Base-by-base conservation (phyloP, 1,139 yeast genomes). In the Geotrichum cucujoidarum region DNA sequence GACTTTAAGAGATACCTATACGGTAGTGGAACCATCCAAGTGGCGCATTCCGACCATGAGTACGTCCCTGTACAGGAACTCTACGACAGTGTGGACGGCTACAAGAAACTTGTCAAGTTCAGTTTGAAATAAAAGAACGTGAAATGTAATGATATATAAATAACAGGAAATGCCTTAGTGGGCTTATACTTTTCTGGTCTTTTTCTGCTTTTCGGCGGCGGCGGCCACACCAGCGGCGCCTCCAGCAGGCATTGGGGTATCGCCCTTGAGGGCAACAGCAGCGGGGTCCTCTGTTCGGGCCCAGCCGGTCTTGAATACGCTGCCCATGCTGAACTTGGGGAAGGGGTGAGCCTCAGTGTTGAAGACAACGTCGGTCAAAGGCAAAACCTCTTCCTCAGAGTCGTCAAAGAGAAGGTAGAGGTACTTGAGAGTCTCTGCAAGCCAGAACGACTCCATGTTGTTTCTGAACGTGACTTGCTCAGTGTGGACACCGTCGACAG, bases 261-360 rank as follows among this genome's bases (percentile, higher is more conserved):
- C 39, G 17, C 18, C 39, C 39, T 36, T 36, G 4, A 17, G 16
- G 16, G n/a, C 39, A 14, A 20, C 32, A 8, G n/a, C n/a, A n/a
- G 34, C 36, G 24, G 43, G 40, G 2, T 17, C 16, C n/a, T n/a
- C n/a, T 3, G 43, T 44, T 16, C 60, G 57, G 14, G 53, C 57
- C 89, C 92, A 84, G 0, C 87, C 88, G 1, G 90, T 83, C 48
- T 72, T 71, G 60, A 83, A 80, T 42, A 66, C 62, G 2, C 77
- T 75, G 17, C 70, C 74, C 69, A 77, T 67, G 24, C 75, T 76
- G 57, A 84, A 82, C 48, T 71, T 74, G 18, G 97, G 97, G 69
- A 90, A 78, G 39, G 95, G 95, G 65, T 90, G 97, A 0, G 95
- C 97, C 61, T 87, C 96, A 1, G 96, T 87, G 66, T 87, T 90